Percentiles rank a stretch among this genome's conserved stretches.
Evolutionary conservation across 176 grass and related monocot genomes (phyloP).

Genomic region (Calamus simplicifolius): DNA sequence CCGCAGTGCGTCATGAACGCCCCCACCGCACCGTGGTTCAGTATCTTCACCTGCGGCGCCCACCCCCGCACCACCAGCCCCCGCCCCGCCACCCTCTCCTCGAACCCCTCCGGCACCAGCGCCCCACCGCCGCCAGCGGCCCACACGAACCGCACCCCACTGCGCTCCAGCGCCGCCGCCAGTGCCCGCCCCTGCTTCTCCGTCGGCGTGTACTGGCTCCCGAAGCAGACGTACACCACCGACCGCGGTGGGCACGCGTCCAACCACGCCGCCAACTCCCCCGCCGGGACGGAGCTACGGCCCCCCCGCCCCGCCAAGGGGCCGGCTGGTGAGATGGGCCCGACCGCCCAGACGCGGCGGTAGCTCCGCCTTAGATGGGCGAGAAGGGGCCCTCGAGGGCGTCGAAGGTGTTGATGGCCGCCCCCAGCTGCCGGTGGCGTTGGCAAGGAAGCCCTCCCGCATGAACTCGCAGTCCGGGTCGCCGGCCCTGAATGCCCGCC

Average conservation of each 20-base stretch:
- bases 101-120: conserved; percentile 17
- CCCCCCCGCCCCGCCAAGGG: not conserved
- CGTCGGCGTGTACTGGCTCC: conserved; percentile 30
- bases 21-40: conserved; percentile 7
- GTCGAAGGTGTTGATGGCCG: conserved; percentile 27
- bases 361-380: conserved; percentile 11
- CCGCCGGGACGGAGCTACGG: conserved; percentile 3
- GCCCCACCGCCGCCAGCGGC: not conserved
- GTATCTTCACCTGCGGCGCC: conserved; percentile 36
- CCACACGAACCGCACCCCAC: conserved; percentile 31
- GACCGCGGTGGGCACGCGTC: conserved; percentile 24
- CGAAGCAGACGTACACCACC: conserved; percentile 50
- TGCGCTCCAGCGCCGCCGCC: conserved; percentile 9
- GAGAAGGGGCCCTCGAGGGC: conserved; percentile 33
- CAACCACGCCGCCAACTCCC: conserved; percentile 22
- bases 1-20: conserved; percentile 54
- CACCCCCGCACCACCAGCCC: conserved; percentile 28
- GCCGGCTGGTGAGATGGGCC: not conserved
- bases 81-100: conserved; percentile 5
- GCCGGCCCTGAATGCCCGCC: not conserved
- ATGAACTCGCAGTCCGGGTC: not conserved
- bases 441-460: not conserved
- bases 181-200: conserved; percentile 9
- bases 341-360: conserved; percentile 10
- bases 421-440: conserved; percentile 24